These are phyloP conservation scores for Dioscorea alata DNA, from an alignment of 106 monocot species.

Conservation along the genomic window DNA sequence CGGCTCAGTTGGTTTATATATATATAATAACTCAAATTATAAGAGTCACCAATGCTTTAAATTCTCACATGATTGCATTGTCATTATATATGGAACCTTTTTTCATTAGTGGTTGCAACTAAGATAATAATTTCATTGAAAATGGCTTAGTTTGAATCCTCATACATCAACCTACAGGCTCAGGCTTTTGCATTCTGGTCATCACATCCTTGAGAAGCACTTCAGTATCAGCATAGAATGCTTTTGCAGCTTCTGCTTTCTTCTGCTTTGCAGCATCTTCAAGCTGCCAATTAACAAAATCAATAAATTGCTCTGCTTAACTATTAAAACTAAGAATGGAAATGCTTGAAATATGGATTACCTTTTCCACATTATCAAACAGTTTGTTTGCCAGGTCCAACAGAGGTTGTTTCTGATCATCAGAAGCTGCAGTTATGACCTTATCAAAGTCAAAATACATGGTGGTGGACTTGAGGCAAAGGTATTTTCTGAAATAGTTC, in stretches of 20 bases:
- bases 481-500: constrained; percentile 54
- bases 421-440: constrained; percentile 43
- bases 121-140: neutral
- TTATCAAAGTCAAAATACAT: constrained; percentile 78
- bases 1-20: too few species aligned
- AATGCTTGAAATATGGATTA: neutral
- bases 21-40: too few species aligned
- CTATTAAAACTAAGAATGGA: neutral
- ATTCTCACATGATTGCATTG: too few species aligned
- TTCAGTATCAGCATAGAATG: constrained; percentile 32
- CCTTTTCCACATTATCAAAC: constrained; percentile 57
- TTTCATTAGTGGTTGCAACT: too few species aligned
- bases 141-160: too few species aligned
- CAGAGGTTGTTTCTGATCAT: constrained; percentile 30
- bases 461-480: constrained; percentile 52
- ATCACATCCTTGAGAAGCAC: constrained; percentile 47
- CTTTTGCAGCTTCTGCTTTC: constrained; percentile 13
- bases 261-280: constrained; percentile 42
- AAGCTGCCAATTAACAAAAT: constrained; percentile 18
- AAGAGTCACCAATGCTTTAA: too few species aligned
- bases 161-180: neutral
- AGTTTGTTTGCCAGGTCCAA: constrained; percentile 42
- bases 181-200: constrained; percentile 31
- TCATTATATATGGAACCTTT: too few species aligned
- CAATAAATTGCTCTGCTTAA: neutral